Conservation (phyloP, 176 grass and related monocot genomes). For the Panicum miliaceum region DNA sequence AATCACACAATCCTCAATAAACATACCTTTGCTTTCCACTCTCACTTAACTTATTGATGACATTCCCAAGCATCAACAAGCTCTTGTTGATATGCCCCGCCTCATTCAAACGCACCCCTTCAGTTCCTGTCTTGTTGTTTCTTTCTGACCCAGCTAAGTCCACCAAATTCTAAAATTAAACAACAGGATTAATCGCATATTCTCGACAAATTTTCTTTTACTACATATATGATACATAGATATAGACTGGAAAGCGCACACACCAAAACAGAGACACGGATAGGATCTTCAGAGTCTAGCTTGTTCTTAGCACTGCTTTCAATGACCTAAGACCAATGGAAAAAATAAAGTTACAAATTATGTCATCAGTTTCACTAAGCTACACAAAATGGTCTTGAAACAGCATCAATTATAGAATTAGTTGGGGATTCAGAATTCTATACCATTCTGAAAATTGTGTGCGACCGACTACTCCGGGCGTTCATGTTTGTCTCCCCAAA, state of each 20-base stretch:
- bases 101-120: slow-evolving; percentile 83
- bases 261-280: slow-evolving; percentile 91
- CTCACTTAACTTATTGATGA: slow-evolving; percentile 94
- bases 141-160: slow-evolving; percentile 96
- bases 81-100: slow-evolving; percentile 98
- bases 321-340: slow-evolving; percentile 64
- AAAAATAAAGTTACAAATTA: neutral
- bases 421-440: neutral
- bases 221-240: neutral
- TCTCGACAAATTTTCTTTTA: slow-evolving; percentile 12
- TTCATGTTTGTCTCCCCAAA: slow-evolving; percentile 99
- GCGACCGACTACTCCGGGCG: slow-evolving; percentile 77
- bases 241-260: slow-evolving; percentile 37
- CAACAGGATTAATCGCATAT: slow-evolving; percentile 6
- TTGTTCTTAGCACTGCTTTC: slow-evolving; percentile 79
- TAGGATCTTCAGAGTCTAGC: slow-evolving; percentile 61
- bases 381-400: neutral
- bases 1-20: neutral
- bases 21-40: slow-evolving; percentile 80
- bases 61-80: slow-evolving; percentile 95
- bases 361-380: neutral
- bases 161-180: slow-evolving; percentile 81
- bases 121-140: slow-evolving; percentile 86
- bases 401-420: neutral
- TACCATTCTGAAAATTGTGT: slow-evolving; percentile 99